phyloP scores from a whole-genome alignment of 1,139 yeast genomes.

The Citeromyces siamensis region DNA sequence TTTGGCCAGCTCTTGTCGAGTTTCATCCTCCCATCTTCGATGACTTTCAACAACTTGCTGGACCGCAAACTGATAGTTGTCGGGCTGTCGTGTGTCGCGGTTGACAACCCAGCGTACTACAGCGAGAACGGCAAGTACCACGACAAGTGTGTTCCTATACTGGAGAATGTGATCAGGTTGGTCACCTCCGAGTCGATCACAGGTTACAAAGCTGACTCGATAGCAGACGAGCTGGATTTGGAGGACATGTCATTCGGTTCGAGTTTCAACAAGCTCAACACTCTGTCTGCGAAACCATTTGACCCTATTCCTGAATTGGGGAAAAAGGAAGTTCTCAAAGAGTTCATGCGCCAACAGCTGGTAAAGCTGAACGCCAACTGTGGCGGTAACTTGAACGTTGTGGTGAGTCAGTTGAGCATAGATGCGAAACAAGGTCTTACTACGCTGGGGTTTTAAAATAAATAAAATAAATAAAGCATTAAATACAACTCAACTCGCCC shows the following conservation, averaged over 20 bases:
- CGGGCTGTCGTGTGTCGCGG: slow-evolving; percentile 56
- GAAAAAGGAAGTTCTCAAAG: slow-evolving; percentile 15
- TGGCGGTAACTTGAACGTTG: slow-evolving; percentile 5
- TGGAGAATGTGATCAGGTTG: slow-evolving; percentile 40
- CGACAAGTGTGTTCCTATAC: slow-evolving; percentile 31
- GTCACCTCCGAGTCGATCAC: slow-evolving; percentile 23
- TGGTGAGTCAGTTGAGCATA: slow-evolving; percentile 18
- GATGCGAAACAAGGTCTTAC: slow-evolving; percentile 23
- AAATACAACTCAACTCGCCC: slow-evolving; percentile 6
- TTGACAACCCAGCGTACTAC: slow-evolving; percentile 22
- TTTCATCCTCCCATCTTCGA: slow-evolving; percentile 58
- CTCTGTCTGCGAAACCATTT: slow-evolving; percentile 44
- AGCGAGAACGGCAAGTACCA: slow-evolving; percentile 25
- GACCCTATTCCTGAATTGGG: slow-evolving; percentile 49
- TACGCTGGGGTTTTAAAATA: slow-evolving; percentile 14
- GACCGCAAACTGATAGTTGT: slow-evolving; percentile 70
- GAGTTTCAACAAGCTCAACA: slow-evolving; percentile 58
- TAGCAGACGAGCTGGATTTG: slow-evolving; percentile 36
- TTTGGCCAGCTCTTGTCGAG: slow-evolving; percentile 22
- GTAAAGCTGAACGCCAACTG: slow-evolving; percentile 10
- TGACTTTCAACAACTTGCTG: slow-evolving; percentile 48
- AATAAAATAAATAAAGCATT: not conserved
- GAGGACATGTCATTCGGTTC: slow-evolving; percentile 76
- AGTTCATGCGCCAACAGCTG: slow-evolving; percentile 22
- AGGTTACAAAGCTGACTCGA: slow-evolving; percentile 14